Percentiles rank a stretch among this genome's conserved stretches.
Evolutionary conservation across 2,329 filamentous ascomycete genomes (phyloP).

Genomic region (Nigrospora oryzae): DNA sequence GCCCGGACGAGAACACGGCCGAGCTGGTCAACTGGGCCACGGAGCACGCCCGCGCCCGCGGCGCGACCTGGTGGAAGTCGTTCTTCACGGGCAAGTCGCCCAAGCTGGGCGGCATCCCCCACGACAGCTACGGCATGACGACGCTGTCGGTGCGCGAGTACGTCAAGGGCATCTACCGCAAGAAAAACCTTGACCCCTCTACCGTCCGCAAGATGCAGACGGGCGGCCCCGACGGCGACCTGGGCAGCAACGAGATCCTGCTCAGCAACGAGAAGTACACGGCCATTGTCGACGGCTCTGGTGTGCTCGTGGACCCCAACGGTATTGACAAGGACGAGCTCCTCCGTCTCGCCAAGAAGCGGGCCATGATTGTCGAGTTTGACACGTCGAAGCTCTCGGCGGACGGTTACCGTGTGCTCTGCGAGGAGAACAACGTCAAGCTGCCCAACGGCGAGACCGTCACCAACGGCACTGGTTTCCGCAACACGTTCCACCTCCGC

Average conservation of each 20-base stretch:
- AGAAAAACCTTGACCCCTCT: conserved; percentile 79
- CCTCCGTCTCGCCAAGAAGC: conserved; percentile 71
- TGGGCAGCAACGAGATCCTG: conserved; percentile 96
- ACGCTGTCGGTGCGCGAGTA: conserved; percentile 94
- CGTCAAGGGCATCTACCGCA: conserved; percentile 93
- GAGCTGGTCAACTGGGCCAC: conserved; percentile 99
- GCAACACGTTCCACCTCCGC: conserved; percentile 93
- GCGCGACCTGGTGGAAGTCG: conserved; percentile 98
- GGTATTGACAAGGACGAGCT: conserved; percentile 82
- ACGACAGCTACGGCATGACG: conserved; percentile 96
- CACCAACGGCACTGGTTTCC: conserved; percentile 88
- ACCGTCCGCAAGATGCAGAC: conserved; percentile 93
- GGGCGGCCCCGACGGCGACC: conserved; percentile 89
- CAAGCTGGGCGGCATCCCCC: conserved; percentile 90
- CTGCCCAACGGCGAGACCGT: conserved; percentile 81
- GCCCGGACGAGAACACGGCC: conserved; percentile 96
- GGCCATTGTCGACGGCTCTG: conserved; percentile 90
- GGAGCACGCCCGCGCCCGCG: conserved; percentile 77
- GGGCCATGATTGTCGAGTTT: conserved; percentile 84
- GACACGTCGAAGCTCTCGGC: conserved; percentile 78
- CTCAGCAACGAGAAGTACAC: conserved; percentile 94
- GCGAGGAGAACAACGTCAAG: conserved; percentile 84
- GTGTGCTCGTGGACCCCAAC: conserved; percentile 87
- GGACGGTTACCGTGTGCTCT: conserved; percentile 83
- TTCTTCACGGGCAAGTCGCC: conserved; percentile 99